Evolutionary conservation across 78 protist species (phyloP).

Genomic region (Dictyostelium capitatum): DNA sequence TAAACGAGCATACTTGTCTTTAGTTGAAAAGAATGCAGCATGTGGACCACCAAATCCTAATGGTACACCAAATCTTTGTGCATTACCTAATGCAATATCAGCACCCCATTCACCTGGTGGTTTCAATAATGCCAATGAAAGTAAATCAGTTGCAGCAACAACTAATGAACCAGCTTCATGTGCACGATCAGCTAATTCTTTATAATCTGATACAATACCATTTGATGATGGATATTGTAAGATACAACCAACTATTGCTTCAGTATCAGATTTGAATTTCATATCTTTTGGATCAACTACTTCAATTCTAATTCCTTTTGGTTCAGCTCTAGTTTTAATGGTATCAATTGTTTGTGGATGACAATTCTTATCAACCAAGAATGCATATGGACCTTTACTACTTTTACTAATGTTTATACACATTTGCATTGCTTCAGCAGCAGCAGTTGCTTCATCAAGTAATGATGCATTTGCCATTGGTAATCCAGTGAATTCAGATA

Average conservation of each 20-base stretch:
- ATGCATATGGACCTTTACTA: slow-evolving; percentile 45
- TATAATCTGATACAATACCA: slow-evolving; percentile 89
- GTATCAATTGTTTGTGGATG: slow-evolving; percentile 95
- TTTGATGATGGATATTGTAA: slow-evolving; percentile 94
- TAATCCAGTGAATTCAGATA: slow-evolving; percentile 94
- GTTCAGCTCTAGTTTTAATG: slow-evolving; percentile 91
- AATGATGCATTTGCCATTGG: slow-evolving; percentile 96
- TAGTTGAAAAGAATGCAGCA: slow-evolving; percentile 97
- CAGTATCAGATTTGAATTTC: slow-evolving; percentile 14
- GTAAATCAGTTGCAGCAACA: slow-evolving; percentile 93
- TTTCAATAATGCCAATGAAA: slow-evolving; percentile 92
- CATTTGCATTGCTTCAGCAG: slow-evolving; percentile 97
- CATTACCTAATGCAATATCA: slow-evolving; percentile 95
- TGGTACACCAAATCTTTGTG: slow-evolving; percentile 98
- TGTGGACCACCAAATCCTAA: slow-evolving; percentile 99
- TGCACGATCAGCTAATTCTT: slow-evolving; percentile 52
- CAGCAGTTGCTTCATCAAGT: slow-evolving; percentile 98
- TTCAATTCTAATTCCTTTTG: slow-evolving; percentile 85
- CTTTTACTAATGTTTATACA: slow-evolving; percentile 52
- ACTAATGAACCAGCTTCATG: slow-evolving; percentile 69
- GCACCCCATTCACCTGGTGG: slow-evolving; percentile 92
- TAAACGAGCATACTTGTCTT: slow-evolving; percentile 87
- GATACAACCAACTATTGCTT: slow-evolving; percentile 84
- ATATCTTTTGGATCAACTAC: slow-evolving; percentile 64
- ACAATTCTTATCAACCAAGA: slow-evolving; percentile 81